Evolutionary conservation across 208 protist species (phyloP).

Genomic region (Vickermania ingenoplastis): DNA sequence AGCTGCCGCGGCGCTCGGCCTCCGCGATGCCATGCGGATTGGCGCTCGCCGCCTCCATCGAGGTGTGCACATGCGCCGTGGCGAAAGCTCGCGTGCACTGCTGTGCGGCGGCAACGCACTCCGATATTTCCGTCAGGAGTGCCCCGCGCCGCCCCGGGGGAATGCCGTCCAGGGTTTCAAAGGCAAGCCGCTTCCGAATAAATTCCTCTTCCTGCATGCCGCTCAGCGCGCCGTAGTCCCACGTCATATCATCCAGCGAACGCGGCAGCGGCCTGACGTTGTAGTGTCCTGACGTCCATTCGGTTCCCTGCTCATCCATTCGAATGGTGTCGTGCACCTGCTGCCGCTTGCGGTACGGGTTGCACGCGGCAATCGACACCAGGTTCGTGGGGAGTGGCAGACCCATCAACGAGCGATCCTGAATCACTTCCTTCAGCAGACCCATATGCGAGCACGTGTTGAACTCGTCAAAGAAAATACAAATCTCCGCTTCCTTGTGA

Average conservation of each 20-base stretch:
- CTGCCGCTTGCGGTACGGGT: not conserved
- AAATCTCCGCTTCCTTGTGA: not conserved
- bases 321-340: not conserved
- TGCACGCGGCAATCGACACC: slow-evolving; percentile 4
- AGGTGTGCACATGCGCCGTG: not conserved
- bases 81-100: not conserved
- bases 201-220: not conserved
- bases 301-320: not conserved
- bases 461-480: slow-evolving; percentile 7
- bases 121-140: no score
- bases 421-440: slow-evolving; percentile 6
- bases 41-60: not conserved
- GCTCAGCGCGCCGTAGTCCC: not conserved
- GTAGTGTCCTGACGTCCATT: not conserved
- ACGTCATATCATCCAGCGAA: not conserved
- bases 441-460: slow-evolving; percentile 6
- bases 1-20: not conserved
- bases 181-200: not conserved
- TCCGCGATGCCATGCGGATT: not conserved
- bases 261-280: not conserved
- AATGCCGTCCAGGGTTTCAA: not conserved
- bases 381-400: not conserved
- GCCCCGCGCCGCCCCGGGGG: not conserved
- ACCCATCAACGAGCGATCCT: slow-evolving; percentile 1
- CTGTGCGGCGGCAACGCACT: not conserved